phyloP scores from a whole-genome alignment of 768 basidiomycete genomes.

The Amanita fuliginea region DNA sequence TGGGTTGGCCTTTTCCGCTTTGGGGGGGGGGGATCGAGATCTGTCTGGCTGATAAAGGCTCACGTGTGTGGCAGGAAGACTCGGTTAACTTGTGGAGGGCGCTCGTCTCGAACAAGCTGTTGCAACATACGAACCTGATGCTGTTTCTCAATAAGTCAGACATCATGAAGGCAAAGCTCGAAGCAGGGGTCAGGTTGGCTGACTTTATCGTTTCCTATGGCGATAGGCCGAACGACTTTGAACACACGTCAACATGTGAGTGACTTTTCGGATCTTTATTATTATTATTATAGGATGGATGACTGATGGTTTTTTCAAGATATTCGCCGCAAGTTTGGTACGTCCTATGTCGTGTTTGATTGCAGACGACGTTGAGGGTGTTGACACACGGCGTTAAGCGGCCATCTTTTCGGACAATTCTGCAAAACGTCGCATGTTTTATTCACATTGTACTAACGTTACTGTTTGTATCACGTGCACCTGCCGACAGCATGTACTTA shows the following conservation, averaged over 20 bases:
- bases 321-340: constrained; percentile 35
- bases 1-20: constrained; percentile 14
- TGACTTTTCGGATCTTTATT: constrained; percentile 3
- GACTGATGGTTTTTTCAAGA: constrained; percentile 13
- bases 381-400: constrained; percentile 14
- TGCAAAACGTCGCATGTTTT: constrained; percentile 36
- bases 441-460: constrained; percentile 57
- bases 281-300: not conserved
- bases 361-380: not conserved
- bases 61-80: too few relatives aligned
- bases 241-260: constrained; percentile 58
- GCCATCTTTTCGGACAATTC: constrained; percentile 35
- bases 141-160: constrained; percentile 81
- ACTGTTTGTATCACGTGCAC: constrained; percentile 31
- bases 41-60: not conserved
- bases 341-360: constrained; percentile 8
- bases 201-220: constrained; percentile 68
- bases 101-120: constrained; percentile 60
- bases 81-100: constrained; percentile 67
- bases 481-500: not conserved
- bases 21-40: not conserved
- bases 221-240: constrained; percentile 57
- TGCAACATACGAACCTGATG: constrained; percentile 62
- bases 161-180: constrained; percentile 56
- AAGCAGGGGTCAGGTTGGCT: constrained; percentile 48